A percentile compares a stretch with the other conserved stretches of the same genome.
Conservation (phyloP, 2,329 filamentous ascomycete genomes). For the Colletotrichum godetiae region DNA sequence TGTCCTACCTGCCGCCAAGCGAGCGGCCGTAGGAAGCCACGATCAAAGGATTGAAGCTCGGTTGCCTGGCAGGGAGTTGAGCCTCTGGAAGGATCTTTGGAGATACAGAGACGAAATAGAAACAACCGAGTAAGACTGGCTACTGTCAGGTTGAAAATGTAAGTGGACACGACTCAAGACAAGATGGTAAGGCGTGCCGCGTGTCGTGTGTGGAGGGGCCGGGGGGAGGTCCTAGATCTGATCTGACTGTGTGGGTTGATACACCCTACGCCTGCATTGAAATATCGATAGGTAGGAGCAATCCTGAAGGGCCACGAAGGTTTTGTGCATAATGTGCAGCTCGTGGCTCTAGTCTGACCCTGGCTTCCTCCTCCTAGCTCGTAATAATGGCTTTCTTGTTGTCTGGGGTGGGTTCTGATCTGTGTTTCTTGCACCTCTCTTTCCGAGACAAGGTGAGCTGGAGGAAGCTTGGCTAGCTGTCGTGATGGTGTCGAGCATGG, state of each 20-base stretch:
- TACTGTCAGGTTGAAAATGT: not conserved
- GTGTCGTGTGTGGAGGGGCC: not conserved
- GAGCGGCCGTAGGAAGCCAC: not conserved
- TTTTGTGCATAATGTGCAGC: not conserved
- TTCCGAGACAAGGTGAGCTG: not conserved
- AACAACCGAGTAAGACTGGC: not conserved
- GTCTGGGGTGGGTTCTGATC: not conserved
- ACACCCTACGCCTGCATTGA: not conserved
- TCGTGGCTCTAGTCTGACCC: not conserved
- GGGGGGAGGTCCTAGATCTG: not conserved
- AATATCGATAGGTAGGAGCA: not conserved
- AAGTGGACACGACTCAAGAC: not conserved
- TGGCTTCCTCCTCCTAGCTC: conserved; percentile 3
- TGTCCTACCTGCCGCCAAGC: not conserved
- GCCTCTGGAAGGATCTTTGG: not conserved
- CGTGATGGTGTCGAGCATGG: conserved; percentile 1
- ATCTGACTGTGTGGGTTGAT: not conserved
- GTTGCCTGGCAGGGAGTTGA: not conserved
- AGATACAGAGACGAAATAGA: not conserved
- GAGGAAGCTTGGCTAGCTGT: not conserved
- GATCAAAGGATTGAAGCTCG: not conserved
- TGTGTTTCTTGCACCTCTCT: not conserved
- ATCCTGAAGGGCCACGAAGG: not conserved
- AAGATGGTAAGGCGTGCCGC: not conserved
- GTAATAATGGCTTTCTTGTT: not conserved